These are phyloP conservation scores for Cajanus cajan DNA, from an alignment of 306 rosid species.

Conservation along the genomic window DNA sequence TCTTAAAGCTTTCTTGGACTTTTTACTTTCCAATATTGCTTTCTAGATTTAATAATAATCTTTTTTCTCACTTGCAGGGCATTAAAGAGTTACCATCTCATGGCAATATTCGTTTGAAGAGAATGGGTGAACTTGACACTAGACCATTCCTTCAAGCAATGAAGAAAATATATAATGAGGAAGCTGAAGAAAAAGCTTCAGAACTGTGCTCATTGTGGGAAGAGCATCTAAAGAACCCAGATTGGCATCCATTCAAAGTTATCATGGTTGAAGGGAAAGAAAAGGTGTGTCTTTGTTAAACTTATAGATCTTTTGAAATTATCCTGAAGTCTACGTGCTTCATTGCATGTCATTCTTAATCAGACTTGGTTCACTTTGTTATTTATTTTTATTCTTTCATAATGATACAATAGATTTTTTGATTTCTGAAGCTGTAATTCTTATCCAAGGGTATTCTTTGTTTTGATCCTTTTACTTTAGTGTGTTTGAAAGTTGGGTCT, in stretches of 20 bases:
- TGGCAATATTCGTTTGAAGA: slow-evolving; percentile 59
- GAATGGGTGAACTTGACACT: slow-evolving; percentile 91
- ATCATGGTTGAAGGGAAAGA: slow-evolving; percentile 39
- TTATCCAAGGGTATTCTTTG: background rate
- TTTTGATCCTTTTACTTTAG: background rate
- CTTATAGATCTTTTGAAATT: background rate
- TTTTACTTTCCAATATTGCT: background rate
- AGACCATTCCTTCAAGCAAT: slow-evolving; percentile 72
- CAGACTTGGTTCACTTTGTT: slow-evolving; percentile 25
- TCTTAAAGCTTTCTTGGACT: slow-evolving; percentile 4
- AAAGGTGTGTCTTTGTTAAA: slow-evolving; percentile 42
- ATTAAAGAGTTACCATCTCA: slow-evolving; percentile 52
- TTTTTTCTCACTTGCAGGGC: slow-evolving; percentile 42
- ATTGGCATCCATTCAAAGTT: slow-evolving; percentile 87
- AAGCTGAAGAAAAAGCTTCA: slow-evolving; percentile 73
- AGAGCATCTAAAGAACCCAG: slow-evolving; percentile 85
- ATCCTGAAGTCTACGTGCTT: background rate
- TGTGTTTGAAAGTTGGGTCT: background rate
- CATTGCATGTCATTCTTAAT: slow-evolving; percentile 2
- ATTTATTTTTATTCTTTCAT: slow-evolving; percentile 12
- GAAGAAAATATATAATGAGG: slow-evolving; percentile 67
- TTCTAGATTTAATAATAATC: background rate
- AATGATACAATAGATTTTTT: background rate
- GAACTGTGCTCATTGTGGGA: slow-evolving; percentile 86
- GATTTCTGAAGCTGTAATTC: background rate